These are phyloP conservation scores for Trichoderma afroharzianum DNA, from an alignment of 2,329 filamentous ascomycete genomes.

Conservation along the genomic window DNA sequence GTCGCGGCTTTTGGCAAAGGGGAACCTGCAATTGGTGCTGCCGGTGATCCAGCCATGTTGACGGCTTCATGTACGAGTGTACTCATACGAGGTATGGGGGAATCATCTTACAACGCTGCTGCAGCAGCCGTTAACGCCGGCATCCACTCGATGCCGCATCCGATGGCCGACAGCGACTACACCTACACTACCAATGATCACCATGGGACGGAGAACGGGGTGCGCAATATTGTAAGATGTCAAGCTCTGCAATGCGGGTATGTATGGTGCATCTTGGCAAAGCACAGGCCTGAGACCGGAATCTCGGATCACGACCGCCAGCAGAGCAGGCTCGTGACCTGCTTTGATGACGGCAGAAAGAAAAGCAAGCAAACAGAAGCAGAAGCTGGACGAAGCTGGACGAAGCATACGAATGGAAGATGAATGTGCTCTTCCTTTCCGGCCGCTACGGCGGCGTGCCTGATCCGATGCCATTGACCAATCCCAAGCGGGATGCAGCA, in stretches of 20 bases:
- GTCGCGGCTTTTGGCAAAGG: background rate
- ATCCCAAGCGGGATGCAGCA: background rate
- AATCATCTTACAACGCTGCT: background rate
- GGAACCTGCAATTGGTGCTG: background rate
- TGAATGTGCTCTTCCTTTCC: background rate
- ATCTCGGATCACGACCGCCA: background rate
- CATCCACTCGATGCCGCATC: background rate
- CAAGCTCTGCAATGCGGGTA: background rate
- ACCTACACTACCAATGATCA: background rate
- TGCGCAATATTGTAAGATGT: background rate
- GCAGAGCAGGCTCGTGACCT: slow-evolving; percentile 8
- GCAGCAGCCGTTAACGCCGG: background rate
- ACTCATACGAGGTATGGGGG: background rate
- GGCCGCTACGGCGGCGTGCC: background rate
- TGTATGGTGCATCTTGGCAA: background rate
- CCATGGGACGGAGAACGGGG: background rate
- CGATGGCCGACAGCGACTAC: background rate
- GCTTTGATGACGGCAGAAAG: background rate
- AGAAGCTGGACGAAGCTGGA: background rate
- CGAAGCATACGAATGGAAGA: background rate
- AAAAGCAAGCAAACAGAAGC: background rate
- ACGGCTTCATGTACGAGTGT: background rate
- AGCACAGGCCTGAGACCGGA: background rate
- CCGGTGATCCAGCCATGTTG: background rate
- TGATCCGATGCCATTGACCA: slow-evolving; percentile 5